Evolutionary conservation across 108 stramenopile species (phyloP).

Genomic region (Poteriospumella lacustris): DNA sequence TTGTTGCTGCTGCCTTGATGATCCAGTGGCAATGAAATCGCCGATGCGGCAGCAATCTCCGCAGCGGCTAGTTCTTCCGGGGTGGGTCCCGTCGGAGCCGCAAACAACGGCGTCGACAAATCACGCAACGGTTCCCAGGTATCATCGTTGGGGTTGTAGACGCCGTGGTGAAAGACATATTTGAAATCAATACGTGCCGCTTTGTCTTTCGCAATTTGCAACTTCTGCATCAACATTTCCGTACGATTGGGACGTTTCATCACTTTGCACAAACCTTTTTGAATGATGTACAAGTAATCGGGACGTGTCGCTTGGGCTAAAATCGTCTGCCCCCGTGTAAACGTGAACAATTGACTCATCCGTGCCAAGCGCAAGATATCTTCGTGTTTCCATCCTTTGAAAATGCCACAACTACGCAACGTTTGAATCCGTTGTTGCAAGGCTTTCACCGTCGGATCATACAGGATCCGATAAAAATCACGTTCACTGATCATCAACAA

Average conservation of each 20-base stretch:
- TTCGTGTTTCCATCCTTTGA: background rate
- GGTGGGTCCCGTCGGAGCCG: too few species aligned
- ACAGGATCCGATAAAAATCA: background rate
- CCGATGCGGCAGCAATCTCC: too few species aligned
- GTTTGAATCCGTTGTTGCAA: background rate
- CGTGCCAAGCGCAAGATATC: background rate
- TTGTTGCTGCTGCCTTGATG: too few species aligned
- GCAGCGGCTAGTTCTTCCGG: too few species aligned
- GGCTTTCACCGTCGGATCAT: background rate
- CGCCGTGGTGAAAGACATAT: slow-evolving; percentile 11
- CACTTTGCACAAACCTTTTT: slow-evolving; percentile 18
- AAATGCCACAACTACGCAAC: background rate
- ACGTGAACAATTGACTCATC: background rate
- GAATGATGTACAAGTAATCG: background rate
- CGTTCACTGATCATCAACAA: background rate
- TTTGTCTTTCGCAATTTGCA: background rate
- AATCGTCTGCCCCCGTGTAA: background rate
- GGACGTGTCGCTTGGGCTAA: background rate
- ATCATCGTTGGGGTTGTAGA: too few species aligned
- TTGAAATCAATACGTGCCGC: background rate
- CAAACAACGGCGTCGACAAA: too few species aligned
- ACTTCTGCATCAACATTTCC: slow-evolving; percentile 11
- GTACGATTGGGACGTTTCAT: slow-evolving; percentile 1
- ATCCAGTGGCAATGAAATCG: too few species aligned
- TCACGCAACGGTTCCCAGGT: too few species aligned